Evolutionary conservation across 495 filamentous ascomycete genomes (phyloP).

Genomic region (Penicillium pulvis): DNA sequence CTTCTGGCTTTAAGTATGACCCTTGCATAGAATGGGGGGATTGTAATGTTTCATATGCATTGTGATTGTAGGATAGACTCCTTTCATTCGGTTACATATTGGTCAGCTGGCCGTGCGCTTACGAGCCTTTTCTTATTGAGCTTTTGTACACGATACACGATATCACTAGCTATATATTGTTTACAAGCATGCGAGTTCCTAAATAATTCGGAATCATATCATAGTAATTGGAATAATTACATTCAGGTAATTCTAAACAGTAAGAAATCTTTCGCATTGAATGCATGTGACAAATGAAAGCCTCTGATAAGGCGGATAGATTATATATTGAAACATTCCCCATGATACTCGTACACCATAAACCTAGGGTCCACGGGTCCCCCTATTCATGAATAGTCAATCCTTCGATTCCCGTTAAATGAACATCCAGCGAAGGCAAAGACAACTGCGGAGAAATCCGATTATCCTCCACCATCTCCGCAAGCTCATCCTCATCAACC

Average conservation of each 20-base stretch:
- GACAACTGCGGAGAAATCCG: constrained; percentile 23
- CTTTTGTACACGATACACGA: constrained; percentile 13
- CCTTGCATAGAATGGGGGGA: neutral
- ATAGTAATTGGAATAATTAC: neutral
- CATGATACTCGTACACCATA: constrained; percentile 12
- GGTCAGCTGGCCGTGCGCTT: constrained; percentile 11
- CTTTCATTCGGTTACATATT: constrained; percentile 5
- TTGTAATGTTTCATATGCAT: constrained; percentile 27
- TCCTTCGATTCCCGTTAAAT: constrained; percentile 25
- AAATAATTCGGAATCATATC: neutral
- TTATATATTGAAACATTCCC: neutral
- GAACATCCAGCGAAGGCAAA: constrained; percentile 23
- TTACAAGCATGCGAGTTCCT: neutral
- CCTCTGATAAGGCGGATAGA: neutral
- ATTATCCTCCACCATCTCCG: constrained; percentile 11
- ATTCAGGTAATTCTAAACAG: neutral
- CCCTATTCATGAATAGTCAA: constrained; percentile 15
- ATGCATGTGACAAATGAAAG: constrained; percentile 3
- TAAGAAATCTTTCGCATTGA: neutral
- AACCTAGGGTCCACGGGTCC: neutral
- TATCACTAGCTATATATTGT: constrained; percentile 13
- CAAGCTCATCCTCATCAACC: constrained; percentile 9
- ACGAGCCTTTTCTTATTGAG: constrained; percentile 11
- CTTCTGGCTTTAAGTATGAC: constrained; percentile 22
- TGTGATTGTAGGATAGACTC: constrained; percentile 19